phyloP scores from a whole-genome alignment of 805 yeast species.

The Kluyveromyces lactis region DNA sequence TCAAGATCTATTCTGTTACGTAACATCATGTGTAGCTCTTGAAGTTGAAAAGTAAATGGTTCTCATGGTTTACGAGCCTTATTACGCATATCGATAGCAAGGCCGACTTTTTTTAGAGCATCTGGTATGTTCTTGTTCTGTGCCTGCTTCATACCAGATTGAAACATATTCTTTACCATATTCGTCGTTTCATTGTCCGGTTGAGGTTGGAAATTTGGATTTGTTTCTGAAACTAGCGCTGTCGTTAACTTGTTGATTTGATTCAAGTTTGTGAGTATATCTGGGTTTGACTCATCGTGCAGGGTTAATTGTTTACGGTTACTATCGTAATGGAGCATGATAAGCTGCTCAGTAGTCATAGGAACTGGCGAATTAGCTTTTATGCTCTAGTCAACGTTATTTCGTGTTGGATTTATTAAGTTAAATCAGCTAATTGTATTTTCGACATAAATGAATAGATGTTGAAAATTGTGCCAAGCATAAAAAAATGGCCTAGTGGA shows the following conservation, averaged over 20 bases:
- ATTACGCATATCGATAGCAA: constrained; percentile 60
- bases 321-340: constrained; percentile 18
- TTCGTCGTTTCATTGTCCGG: constrained; percentile 43
- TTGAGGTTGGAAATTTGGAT: constrained; percentile 51
- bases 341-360: too few species aligned
- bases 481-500: too few species aligned
- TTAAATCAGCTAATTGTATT: too few species aligned
- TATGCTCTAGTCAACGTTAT: too few species aligned
- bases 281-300: constrained; percentile 8
- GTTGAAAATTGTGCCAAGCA: too few species aligned
- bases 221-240: constrained; percentile 26
- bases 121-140: constrained; percentile 51
- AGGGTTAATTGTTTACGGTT: constrained; percentile 21
- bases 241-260: constrained; percentile 31
- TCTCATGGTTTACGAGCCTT: constrained; percentile 64
- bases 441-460: too few species aligned
- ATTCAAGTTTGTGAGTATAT: constrained; percentile 18
- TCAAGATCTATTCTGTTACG: constrained; percentile 68
- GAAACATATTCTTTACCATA: constrained; percentile 56
- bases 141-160: constrained; percentile 45
- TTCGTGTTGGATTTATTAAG: too few species aligned
- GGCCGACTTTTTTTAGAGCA: constrained; percentile 52
- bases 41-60: constrained; percentile 61
- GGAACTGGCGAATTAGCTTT: too few species aligned
- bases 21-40: constrained; percentile 56